Conservation (phyloP, 2,329 filamentous ascomycete species). For the Annulohypoxylon truncatum region DNA sequence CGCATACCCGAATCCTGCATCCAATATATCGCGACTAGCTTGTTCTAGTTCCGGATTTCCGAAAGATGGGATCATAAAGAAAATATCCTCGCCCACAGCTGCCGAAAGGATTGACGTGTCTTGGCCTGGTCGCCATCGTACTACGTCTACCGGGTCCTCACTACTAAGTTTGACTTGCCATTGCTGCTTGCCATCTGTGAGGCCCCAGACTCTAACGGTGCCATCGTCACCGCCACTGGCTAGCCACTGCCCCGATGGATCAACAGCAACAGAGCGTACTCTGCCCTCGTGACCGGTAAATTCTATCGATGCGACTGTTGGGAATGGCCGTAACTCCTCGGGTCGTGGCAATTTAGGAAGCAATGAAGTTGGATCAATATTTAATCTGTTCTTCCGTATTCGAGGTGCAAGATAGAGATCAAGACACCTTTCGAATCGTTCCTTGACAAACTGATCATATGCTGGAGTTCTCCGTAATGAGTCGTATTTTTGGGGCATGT, state of each 20-base stretch:
- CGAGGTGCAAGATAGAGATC: conserved; percentile 95
- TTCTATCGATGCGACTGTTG: conserved; percentile 86
- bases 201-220: conserved; percentile 89
- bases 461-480: conserved; percentile 91
- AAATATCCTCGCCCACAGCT: conserved; percentile 85
- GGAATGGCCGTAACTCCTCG: conserved; percentile 94
- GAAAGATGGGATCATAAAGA: conserved; percentile 81
- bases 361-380: conserved; percentile 94
- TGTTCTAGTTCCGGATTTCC: conserved; percentile 79
- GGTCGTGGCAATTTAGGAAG: conserved; percentile 93
- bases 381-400: conserved; percentile 91
- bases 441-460: conserved; percentile 90
- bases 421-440: conserved; percentile 93
- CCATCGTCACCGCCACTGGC: conserved; percentile 96
- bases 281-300: conserved; percentile 90
- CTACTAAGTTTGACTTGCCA: conserved; percentile 84
- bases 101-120: conserved; percentile 86
- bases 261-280: conserved; percentile 85
- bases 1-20: conserved; percentile 95
- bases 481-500: conserved; percentile 83
- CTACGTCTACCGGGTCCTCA: conserved; percentile 83
- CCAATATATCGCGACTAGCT: conserved; percentile 79
- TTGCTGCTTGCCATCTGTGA: conserved; percentile 85
- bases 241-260: conserved; percentile 85
- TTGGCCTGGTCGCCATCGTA: conserved; percentile 88